Evolutionary conservation across 495 filamentous ascomycete genomes (phyloP), one percentile per base, ranked within the genome.

Genomic region (Daldinia vernicosa): DNA sequence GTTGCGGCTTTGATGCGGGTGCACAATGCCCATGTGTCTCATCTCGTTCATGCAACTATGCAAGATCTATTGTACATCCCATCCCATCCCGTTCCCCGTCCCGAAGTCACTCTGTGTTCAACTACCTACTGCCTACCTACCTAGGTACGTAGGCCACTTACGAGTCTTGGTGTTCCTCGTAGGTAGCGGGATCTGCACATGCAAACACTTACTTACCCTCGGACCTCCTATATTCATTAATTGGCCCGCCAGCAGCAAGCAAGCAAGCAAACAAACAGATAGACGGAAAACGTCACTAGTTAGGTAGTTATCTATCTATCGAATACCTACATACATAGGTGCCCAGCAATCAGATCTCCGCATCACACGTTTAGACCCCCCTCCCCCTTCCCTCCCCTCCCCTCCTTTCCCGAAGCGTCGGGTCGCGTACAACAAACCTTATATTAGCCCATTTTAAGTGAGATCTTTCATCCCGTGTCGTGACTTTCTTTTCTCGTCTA

Each of bases 361-460:
- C 56, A 72, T 69, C 70, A 69, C 60, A 69, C 61, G 65, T 61
- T 60, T 53, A 40, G 15, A 56, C 33, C 53, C 60, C 60, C 67
- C 26, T 27, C 26, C 12, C 32, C 3, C 9, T 3, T 9, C 11
- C 32, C 59, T 60, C 60, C 9, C 7, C 32, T 33, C 32, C 66
- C 70, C 60, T 62, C 70, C 65, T 65, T 60, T 64, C 65, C 70
- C 70, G 61, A 69, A 72, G 55, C 32, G 61, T 69, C 70, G 70
- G 70, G 70, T 72, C 70, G 65, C 70, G 70, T 72, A 72, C 70
- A 47, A 72, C 43, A 47, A 47, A 47, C 70, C 60, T 68, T 69
- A 72, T 55, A 66, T 68, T 66, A 63, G 45, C 65, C 65, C 70
- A 63, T 67, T 51, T 72, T 53, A 72, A 68, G 64, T 67, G 65